phyloP scores from a whole-genome alignment of 1,284 basidiomycete genomes.

The Fomitopsis schrenkii region DNA sequence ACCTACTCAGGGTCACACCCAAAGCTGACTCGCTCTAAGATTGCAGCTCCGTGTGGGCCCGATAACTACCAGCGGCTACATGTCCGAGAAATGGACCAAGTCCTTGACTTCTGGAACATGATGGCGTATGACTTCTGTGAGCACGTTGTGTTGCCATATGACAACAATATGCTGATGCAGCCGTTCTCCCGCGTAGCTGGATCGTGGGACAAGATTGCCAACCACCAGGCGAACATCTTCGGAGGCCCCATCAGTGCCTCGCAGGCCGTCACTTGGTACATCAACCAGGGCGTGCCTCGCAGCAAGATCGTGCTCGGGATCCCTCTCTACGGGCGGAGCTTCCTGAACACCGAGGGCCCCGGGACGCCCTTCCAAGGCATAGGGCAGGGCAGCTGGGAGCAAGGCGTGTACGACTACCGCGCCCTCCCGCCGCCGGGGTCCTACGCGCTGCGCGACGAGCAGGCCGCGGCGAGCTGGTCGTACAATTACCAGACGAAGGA shows the following conservation, averaged over 20 bases:
- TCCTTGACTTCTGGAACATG: slow-evolving; percentile 94
- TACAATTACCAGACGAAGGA: slow-evolving; percentile 67
- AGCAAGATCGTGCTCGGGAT: slow-evolving; percentile 87
- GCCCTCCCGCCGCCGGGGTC: slow-evolving; percentile 71
- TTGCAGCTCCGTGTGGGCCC: slow-evolving; percentile 91
- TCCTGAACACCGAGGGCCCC: slow-evolving; percentile 82
- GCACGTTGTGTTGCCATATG: slow-evolving; percentile 18
- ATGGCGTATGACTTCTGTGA: slow-evolving; percentile 88
- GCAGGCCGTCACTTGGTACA: slow-evolving; percentile 75
- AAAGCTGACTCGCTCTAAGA: slow-evolving; percentile 37
- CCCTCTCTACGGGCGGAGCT: slow-evolving; percentile 90
- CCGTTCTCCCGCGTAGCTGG: slow-evolving; percentile 46
- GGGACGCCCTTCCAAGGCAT: slow-evolving; percentile 76
- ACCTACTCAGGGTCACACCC: background rate
- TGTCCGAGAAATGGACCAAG: slow-evolving; percentile 81
- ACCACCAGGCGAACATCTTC: slow-evolving; percentile 89
- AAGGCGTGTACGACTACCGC: slow-evolving; percentile 80
- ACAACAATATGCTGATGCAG: background rate
- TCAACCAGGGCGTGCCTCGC: slow-evolving; percentile 64
- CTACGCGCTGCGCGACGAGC: slow-evolving; percentile 53
- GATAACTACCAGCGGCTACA: slow-evolving; percentile 80
- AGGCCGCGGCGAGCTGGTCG: slow-evolving; percentile 65
- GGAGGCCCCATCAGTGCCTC: slow-evolving; percentile 63
- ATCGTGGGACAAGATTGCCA: slow-evolving; percentile 76
- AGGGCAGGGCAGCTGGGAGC: slow-evolving; percentile 73